phyloP scores from a whole-genome alignment of 2,329 filamentous ascomycete genomes.

The Calonectria leucothoes region DNA sequence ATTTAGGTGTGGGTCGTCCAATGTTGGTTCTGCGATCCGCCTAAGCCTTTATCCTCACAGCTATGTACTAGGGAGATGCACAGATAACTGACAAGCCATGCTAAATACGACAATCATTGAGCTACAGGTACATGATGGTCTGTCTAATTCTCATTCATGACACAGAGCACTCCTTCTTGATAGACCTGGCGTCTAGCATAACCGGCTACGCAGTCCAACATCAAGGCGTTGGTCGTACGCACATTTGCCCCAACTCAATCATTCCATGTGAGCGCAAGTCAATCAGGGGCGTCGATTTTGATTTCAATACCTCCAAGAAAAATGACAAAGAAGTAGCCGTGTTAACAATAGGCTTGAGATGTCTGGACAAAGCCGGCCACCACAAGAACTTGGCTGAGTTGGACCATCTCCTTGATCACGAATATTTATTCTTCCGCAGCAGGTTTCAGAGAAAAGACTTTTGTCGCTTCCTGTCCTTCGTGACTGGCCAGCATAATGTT shows the following conservation, averaged over 20 bases:
- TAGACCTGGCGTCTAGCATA: constrained; percentile 24
- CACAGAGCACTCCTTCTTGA: neutral
- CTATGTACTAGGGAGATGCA: neutral
- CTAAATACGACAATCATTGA: neutral
- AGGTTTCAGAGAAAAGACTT: constrained; percentile 21
- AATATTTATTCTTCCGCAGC: constrained; percentile 18
- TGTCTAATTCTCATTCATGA: constrained; percentile 22
- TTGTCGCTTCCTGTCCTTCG: constrained; percentile 20
- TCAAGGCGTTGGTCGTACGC: neutral
- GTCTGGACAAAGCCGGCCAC: neutral
- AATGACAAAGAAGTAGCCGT: neutral
- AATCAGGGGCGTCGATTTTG: neutral
- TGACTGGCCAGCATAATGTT: constrained; percentile 19
- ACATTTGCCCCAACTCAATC: neutral
- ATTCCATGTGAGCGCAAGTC: neutral
- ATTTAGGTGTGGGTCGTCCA: neutral
- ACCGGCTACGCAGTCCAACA: constrained; percentile 15
- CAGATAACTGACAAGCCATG: neutral
- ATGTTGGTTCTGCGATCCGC: neutral
- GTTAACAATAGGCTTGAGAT: neutral
- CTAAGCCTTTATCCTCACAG: constrained; percentile 23
- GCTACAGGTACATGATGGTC: neutral
- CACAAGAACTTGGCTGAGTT: neutral
- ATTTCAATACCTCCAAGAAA: neutral
- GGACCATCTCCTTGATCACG: constrained; percentile 11